phyloP scores from a whole-genome alignment of 495 filamentous ascomycete genomes.

The Schizothecium vesticola region DNA sequence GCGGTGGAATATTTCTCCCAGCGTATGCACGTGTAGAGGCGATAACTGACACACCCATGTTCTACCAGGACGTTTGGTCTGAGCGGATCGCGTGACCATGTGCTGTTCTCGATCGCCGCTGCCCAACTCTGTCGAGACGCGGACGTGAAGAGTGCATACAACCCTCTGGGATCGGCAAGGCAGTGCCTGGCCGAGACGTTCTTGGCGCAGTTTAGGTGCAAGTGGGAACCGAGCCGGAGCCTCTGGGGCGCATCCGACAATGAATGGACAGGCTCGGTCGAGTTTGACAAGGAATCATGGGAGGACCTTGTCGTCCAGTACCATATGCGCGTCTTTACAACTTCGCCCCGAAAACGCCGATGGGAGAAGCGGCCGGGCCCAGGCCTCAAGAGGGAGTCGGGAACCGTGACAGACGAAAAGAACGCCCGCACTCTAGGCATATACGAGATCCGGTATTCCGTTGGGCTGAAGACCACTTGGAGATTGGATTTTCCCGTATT shows the following conservation, averaged over 20 bases:
- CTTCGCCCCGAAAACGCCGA: background rate
- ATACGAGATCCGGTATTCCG: constrained; percentile 1
- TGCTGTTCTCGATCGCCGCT: background rate
- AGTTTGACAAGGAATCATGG: background rate
- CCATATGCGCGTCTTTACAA: constrained; percentile 1
- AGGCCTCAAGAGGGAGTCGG: background rate
- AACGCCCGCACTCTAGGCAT: background rate
- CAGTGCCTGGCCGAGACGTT: background rate
- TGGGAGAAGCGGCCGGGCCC: background rate
- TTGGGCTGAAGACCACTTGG: constrained; percentile 7
- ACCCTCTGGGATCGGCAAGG: background rate
- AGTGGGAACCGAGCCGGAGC: background rate
- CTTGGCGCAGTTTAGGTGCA: background rate
- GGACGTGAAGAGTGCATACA: background rate
- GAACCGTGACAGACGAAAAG: background rate
- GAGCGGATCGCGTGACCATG: background rate
- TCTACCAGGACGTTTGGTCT: constrained; percentile 1
- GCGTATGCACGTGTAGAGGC: too few relatives aligned
- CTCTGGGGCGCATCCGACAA: background rate
- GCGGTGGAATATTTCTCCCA: too few relatives aligned
- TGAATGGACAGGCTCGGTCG: background rate
- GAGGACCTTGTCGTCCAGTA: constrained; percentile 2
- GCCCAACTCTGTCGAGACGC: background rate
- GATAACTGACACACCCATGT: too few relatives aligned
- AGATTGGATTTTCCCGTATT: background rate